These are phyloP conservation scores for Xanthoconium purpureum DNA, from an alignment of 768 basidiomycete species.

Conservation along the genomic window DNA sequence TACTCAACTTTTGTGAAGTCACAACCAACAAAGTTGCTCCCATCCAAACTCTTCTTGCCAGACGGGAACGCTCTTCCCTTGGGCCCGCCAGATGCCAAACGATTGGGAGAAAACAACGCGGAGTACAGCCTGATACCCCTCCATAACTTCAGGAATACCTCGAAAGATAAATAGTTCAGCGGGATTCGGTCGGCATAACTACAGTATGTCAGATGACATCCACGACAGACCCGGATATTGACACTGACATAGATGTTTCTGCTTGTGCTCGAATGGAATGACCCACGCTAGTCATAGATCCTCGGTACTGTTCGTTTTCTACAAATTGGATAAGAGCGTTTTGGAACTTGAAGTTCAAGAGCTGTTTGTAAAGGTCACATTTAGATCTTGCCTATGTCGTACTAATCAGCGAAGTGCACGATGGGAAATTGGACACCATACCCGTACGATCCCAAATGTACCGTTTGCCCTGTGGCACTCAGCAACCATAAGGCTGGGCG, in stretches of 20 bases:
- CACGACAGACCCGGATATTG: not conserved
- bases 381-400: constrained; percentile 67
- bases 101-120: constrained; percentile 29
- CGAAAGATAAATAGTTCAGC: constrained; percentile 38
- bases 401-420: constrained; percentile 6
- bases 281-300: constrained; percentile 65
- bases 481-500: constrained; percentile 74
- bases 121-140: constrained; percentile 46
- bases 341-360: constrained; percentile 68
- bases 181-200: constrained; percentile 29
- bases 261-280: constrained; percentile 56
- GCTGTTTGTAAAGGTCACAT: constrained; percentile 80
- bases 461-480: constrained; percentile 80
- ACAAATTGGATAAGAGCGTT: constrained; percentile 61
- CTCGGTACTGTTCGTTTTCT: constrained; percentile 73
- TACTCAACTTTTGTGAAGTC: constrained; percentile 71
- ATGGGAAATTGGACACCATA: constrained; percentile 32
- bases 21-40: constrained; percentile 51
- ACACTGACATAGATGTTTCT: constrained; percentile 38
- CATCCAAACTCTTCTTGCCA: constrained; percentile 39
- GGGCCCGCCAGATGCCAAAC: not conserved
- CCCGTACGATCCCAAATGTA: constrained; percentile 75
- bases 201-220: constrained; percentile 6
- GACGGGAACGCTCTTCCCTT: constrained; percentile 1
- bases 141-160: constrained; percentile 52